Conservation (phyloP, 768 basidiomycete genomes). For the Lepiota brunneoincarnata region DNA sequence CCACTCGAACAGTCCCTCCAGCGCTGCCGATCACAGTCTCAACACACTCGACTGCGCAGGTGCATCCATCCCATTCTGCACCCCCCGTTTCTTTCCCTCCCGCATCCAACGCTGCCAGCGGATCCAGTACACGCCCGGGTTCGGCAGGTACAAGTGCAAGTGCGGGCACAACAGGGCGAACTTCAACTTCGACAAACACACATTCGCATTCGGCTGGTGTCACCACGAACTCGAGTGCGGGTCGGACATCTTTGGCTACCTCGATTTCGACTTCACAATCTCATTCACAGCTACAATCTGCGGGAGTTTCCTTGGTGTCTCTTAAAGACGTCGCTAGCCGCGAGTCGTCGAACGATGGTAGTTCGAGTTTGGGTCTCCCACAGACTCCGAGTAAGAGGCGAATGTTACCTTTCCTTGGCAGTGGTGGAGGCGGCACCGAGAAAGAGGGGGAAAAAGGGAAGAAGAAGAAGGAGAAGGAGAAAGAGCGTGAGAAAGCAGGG, state of each 20-base stretch:
- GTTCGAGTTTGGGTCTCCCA: background rate
- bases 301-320: background rate
- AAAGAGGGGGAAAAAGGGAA: constrained; percentile 1
- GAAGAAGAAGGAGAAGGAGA: background rate
- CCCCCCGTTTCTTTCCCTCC: constrained; percentile 4
- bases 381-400: constrained; percentile 9
- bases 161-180: background rate
- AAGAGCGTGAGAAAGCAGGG: background rate
- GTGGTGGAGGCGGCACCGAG: background rate
- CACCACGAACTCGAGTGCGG: background rate
- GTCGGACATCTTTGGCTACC: constrained; percentile 13
- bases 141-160: background rate
- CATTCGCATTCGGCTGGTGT: constrained; percentile 18
- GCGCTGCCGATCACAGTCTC: background rate
- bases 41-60: background rate
- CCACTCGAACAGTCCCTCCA: background rate
- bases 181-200: constrained; percentile 7
- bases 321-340: background rate
- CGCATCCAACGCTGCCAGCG: constrained; percentile 4
- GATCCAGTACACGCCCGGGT: background rate
- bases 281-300: background rate
- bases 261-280: constrained; percentile 15
- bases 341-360: background rate
- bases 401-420: constrained; percentile 8
- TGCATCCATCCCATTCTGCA: background rate